Conservation (phyloP, 306 rosid genomes). For the Trichosanthes cucumerina region DNA sequence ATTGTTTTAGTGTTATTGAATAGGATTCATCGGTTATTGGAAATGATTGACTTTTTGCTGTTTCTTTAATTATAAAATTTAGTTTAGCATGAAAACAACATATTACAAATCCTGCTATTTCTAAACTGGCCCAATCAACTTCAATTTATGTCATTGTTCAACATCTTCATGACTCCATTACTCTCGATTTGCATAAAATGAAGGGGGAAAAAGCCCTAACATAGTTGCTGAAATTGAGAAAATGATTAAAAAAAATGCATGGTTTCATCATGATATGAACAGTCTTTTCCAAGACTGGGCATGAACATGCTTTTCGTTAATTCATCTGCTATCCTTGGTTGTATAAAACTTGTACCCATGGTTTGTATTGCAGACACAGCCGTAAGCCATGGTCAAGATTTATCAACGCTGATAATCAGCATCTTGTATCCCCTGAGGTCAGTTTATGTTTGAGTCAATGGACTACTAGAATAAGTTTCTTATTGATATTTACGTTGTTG, state of each 20-base stretch:
- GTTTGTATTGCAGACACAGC: constrained; percentile 64
- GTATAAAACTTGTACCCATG: neutral
- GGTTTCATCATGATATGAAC: neutral
- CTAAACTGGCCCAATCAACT: neutral
- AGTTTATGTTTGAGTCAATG: neutral
- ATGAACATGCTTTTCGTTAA: neutral
- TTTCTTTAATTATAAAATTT: neutral
- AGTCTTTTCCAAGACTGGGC: neutral
- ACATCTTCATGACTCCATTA: neutral
- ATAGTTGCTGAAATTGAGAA: neutral
- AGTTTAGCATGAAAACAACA: neutral
- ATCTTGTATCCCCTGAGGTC: constrained; percentile 94
- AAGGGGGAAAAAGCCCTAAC: neutral
- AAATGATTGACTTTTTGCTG: neutral
- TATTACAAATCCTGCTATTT: neutral
- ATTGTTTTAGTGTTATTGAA: neutral
- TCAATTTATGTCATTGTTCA: neutral
- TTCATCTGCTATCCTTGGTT: neutral
- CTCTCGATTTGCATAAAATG: neutral
- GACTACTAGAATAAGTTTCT: neutral
- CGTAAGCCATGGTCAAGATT: constrained; percentile 95
- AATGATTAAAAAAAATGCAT: neutral
- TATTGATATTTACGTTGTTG: neutral
- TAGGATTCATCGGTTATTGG: neutral
- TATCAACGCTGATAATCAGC: constrained; percentile 86